These are phyloP conservation scores for Nemania sp. DNA, from an alignment of 2,329 filamentous ascomycete genomes.

Conservation along the genomic window DNA sequence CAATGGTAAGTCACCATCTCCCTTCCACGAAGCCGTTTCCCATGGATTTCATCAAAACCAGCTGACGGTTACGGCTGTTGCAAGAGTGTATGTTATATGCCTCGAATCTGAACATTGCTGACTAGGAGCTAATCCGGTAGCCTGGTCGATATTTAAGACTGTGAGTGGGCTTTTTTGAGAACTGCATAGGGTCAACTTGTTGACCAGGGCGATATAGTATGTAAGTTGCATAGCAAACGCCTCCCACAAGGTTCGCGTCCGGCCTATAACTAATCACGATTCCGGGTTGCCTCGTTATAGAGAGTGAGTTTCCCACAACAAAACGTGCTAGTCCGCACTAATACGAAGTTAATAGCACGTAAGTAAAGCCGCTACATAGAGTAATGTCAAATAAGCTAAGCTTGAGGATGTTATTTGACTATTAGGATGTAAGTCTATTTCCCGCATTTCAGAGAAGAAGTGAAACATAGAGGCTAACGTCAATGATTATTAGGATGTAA, in stretches of 20 bases:
- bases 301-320: conserved; percentile 12
- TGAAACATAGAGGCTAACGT: too few species aligned
- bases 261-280: background rate
- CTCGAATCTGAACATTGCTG: background rate
- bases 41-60: background rate
- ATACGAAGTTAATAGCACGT: conserved; percentile 22
- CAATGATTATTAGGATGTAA: conserved; percentile 11
- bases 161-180: conserved; percentile 5
- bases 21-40: background rate
- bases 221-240: conserved; percentile 8
- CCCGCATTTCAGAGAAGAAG: too few species aligned
- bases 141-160: conserved; percentile 14
- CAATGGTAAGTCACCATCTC: conserved; percentile 4
- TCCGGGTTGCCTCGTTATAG: background rate
- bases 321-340: background rate
- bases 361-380: background rate
- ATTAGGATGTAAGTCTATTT: conserved; percentile 21
- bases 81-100: conserved; percentile 24
- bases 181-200: background rate
- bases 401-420: background rate
- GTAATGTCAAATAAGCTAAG: background rate
- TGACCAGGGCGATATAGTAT: conserved; percentile 24
- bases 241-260: too few species aligned
- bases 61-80: background rate
- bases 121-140: too few species aligned